Evolutionary conservation across 805 yeast species (phyloP).

Genomic region (Kockiozyma suomiensis): DNA sequence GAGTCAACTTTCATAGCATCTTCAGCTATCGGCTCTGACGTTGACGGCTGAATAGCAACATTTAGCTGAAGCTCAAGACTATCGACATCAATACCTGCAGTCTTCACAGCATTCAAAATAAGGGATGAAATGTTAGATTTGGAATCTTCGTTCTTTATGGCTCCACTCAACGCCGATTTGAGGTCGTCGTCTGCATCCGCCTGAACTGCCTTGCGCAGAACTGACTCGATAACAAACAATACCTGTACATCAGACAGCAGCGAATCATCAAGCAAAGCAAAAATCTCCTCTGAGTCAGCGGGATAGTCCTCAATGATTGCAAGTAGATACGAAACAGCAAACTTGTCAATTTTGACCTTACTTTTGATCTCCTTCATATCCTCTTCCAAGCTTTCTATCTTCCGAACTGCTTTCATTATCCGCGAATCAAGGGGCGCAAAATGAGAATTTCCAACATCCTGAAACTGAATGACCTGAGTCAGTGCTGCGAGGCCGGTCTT

Average conservation of each 20-base stretch:
- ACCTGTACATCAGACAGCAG: slow-evolving; percentile 15
- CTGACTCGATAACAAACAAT: slow-evolving; percentile 4
- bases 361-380: slow-evolving; percentile 38
- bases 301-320: slow-evolving; percentile 51
- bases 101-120: slow-evolving; percentile 25
- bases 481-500: slow-evolving; percentile 29
- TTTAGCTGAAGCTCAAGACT: slow-evolving; percentile 34
- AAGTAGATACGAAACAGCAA: slow-evolving; percentile 50
- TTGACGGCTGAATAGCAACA: slow-evolving; percentile 25
- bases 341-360: slow-evolving; percentile 45
- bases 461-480: slow-evolving; percentile 27
- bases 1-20: slow-evolving; percentile 37
- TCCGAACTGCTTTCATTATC: slow-evolving; percentile 30
- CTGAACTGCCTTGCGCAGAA: slow-evolving; percentile 6
- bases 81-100: slow-evolving; percentile 32
- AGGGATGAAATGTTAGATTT: not conserved
- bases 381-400: slow-evolving; percentile 33
- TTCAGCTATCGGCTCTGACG: not conserved
- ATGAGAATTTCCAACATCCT: slow-evolving; percentile 27
- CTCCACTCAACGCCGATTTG: slow-evolving; percentile 5
- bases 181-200: slow-evolving; percentile 1
- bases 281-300: slow-evolving; percentile 32
- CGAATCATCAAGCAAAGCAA: slow-evolving; percentile 6
- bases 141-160: not conserved
- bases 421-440: slow-evolving; percentile 30